Conservation (phyloP, 176 grass and related monocot genomes). For the Aegilops tauschii region DNA sequence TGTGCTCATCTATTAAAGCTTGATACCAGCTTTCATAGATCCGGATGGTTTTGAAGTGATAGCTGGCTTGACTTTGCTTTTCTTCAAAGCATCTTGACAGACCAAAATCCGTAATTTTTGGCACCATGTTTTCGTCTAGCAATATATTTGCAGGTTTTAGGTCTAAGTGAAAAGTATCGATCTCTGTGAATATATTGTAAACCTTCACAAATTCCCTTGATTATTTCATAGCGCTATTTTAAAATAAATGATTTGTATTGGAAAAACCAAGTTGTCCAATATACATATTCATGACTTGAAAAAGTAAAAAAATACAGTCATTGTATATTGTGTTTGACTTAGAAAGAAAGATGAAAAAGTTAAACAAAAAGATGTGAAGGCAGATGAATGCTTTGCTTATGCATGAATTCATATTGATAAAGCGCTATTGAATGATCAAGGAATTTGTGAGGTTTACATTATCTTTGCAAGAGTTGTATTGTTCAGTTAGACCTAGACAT, state of each 20-base stretch:
- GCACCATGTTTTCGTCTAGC: slow-evolving; percentile 17
- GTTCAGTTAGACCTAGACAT: neutral
- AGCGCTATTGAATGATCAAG: neutral
- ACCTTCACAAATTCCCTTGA: slow-evolving; percentile 11
- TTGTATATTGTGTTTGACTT: neutral
- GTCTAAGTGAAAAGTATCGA: neutral
- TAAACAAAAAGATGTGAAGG: neutral
- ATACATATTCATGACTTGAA: neutral
- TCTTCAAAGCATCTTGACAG: slow-evolving; percentile 3
- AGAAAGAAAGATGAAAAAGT: neutral
- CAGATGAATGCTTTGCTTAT: neutral
- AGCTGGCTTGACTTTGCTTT: neutral
- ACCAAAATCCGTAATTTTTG: slow-evolving; percentile 17
- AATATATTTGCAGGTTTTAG: slow-evolving; percentile 24
- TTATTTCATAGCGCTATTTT: neutral
- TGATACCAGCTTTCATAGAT: neutral
- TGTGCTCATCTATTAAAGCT: neutral
- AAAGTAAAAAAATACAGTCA: neutral
- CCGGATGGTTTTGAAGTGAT: neutral
- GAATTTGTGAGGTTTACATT: neutral
- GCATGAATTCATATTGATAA: neutral
- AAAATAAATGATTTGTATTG: neutral
- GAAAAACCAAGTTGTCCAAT: neutral
- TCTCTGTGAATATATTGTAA: neutral
- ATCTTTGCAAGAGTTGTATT: neutral